A percentile compares a stretch with the other conserved stretches of the same genome.
Conservation (phyloP, 371 early-diverging fungal species). For the Mortierella sp. region DNA sequence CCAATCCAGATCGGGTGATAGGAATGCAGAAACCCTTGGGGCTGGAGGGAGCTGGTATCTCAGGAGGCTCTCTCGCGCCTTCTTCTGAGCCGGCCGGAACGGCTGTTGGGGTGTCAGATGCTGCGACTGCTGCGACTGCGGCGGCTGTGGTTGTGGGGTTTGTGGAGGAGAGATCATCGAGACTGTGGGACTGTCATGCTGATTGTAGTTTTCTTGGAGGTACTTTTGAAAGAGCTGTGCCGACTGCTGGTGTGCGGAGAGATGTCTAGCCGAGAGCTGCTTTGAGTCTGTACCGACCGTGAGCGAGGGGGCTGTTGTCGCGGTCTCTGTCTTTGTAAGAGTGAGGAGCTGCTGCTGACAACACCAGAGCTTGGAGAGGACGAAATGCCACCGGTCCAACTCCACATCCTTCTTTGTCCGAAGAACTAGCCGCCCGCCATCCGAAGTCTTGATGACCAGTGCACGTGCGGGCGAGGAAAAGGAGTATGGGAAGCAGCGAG, state of each 20-base stretch:
- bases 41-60: slow-evolving; percentile 26
- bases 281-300: too few relatives aligned
- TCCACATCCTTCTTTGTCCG: slow-evolving; percentile 38
- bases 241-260: slow-evolving; percentile 42
- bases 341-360: slow-evolving; percentile 5
- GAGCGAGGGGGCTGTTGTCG: neutral
- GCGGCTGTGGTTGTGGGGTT: neutral
- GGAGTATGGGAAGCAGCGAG: slow-evolving; percentile 25
- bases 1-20: slow-evolving; percentile 31
- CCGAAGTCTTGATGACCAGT: slow-evolving; percentile 27
- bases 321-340: neutral
- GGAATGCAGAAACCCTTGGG: slow-evolving; percentile 30
- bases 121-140: neutral
- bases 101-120: slow-evolving; percentile 1
- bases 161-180: neutral
- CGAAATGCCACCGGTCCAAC: slow-evolving; percentile 27
- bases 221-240: slow-evolving; percentile 36
- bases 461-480: slow-evolving; percentile 6
- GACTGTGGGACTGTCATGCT: neutral
- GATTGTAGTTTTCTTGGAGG: slow-evolving; percentile 26
- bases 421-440: slow-evolving; percentile 27
- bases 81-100: slow-evolving; percentile 17
- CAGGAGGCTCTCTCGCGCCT: slow-evolving; percentile 18
- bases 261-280: slow-evolving; percentile 8
- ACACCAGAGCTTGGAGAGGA: slow-evolving; percentile 31